Percentiles rank a stretch among this genome's conserved stretches.
Evolutionary conservation across 1,139 yeast species (phyloP).

Genomic region (Starmera stellimalicola): DNA sequence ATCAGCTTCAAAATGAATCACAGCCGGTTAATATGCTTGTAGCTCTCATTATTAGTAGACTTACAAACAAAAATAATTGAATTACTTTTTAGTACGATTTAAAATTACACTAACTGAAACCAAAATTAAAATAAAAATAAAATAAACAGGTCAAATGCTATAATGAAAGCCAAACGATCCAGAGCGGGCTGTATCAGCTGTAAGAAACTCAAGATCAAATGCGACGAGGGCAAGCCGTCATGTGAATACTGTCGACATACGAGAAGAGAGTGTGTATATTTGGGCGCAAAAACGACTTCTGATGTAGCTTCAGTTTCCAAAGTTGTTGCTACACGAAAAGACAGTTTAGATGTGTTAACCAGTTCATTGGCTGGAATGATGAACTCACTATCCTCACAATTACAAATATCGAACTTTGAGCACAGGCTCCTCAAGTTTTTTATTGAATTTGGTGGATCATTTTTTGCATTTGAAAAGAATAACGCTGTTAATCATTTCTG

Average conservation of each 20-base stretch:
- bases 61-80: too few species aligned
- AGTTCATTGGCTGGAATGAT: too few species aligned
- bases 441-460: conserved; percentile 13
- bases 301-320: too few species aligned
- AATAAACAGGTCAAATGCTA: too few species aligned
- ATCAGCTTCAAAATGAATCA: too few species aligned
- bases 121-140: too few species aligned
- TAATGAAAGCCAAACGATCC: conserved; percentile 17
- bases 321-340: too few species aligned
- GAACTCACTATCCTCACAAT: conserved; percentile 3
- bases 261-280: conserved; percentile 3
- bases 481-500: conserved; percentile 7
- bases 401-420: conserved; percentile 2
- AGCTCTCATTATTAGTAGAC: too few species aligned
- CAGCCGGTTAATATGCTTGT: too few species aligned
- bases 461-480: conserved; percentile 10
- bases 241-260: conserved; percentile 51
- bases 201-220: conserved; percentile 56
- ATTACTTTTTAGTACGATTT: too few species aligned
- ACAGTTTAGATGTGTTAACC: too few species aligned
- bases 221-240: conserved; percentile 57
- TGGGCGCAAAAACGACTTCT: not conserved
- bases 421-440: not conserved
- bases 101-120: too few species aligned
- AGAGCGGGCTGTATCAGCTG: conserved; percentile 56